These are phyloP conservation scores for Mycena vulgaris DNA, from an alignment of 768 basidiomycete species.

Conservation along the genomic window DNA sequence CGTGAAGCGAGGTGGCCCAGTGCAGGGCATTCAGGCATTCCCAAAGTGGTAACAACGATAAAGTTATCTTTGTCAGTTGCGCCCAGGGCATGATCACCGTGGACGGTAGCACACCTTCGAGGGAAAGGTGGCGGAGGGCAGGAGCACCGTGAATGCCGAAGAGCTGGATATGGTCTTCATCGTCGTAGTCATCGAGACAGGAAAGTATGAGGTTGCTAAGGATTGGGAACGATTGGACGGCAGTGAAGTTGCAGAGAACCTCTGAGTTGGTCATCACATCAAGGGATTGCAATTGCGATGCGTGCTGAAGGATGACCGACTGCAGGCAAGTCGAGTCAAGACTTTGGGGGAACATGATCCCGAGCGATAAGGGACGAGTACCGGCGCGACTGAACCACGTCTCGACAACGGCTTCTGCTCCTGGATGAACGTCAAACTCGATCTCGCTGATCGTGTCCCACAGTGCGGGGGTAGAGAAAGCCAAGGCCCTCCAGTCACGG, in stretches of 20 bases:
- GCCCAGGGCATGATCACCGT: slow-evolving; percentile 5
- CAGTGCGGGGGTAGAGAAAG: slow-evolving; percentile 19
- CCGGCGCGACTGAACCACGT: slow-evolving; percentile 31
- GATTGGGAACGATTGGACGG: slow-evolving; percentile 11
- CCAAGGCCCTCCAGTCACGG: slow-evolving; percentile 23
- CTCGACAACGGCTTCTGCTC: not conserved
- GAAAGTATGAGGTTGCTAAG: not conserved
- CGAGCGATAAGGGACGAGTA: slow-evolving; percentile 18
- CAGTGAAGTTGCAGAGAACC: not conserved
- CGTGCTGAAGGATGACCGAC: slow-evolving; percentile 11
- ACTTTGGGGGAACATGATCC: not conserved
- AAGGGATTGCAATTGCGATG: slow-evolving; percentile 17
- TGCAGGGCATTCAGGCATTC: slow-evolving; percentile 10
- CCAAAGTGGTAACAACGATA: not conserved
- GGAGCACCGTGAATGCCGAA: slow-evolving; percentile 7
- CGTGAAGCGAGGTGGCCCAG: slow-evolving; percentile 17
- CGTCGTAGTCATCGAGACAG: not conserved
- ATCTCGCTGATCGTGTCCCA: slow-evolving; percentile 24
- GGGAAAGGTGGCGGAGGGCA: slow-evolving; percentile 13
- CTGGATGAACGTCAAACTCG: not conserved
- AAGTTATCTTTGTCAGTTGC: slow-evolving; percentile 16
- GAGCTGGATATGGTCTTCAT: not conserved
- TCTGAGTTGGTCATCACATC: slow-evolving; percentile 7
- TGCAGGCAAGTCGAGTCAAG: not conserved
- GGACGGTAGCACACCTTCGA: slow-evolving; percentile 4